Conservation (phyloP, 2,329 filamentous ascomycete genomes). For the Neofusicoccum sp. region DNA sequence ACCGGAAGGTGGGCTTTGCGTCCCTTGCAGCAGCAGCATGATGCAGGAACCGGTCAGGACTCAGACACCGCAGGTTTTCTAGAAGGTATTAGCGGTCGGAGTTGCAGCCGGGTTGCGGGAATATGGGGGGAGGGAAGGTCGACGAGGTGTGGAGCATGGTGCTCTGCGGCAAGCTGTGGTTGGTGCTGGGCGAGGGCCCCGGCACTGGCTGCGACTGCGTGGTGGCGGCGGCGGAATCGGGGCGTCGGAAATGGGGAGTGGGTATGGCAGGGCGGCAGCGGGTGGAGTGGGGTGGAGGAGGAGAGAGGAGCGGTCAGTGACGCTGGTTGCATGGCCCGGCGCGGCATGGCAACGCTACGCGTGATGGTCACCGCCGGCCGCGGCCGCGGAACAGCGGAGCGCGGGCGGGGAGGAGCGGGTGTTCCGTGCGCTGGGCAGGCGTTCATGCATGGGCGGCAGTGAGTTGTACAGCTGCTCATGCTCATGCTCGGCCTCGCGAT, state of each 20-base stretch:
- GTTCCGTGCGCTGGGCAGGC: constrained; percentile 3
- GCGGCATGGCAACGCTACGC: neutral
- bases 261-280: neutral
- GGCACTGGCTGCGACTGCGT: no score
- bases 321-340: neutral
- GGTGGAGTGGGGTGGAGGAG: constrained; percentile 1
- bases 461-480: neutral
- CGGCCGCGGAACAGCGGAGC: constrained; percentile 11
- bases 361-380: neutral
- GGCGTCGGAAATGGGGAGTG: neutral
- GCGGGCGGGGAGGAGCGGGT: constrained; percentile 17
- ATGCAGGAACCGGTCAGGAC: no score
- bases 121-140: constrained; percentile 7
- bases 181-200: neutral
- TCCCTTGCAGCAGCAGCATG: no score
- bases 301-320: constrained; percentile 12
- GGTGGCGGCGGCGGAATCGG: neutral
- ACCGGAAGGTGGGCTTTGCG: no score
- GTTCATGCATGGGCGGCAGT: neutral
- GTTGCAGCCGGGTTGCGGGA: neutral
- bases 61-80: no score
- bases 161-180: neutral
- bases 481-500: no score
- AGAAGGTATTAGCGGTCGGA: neutral
- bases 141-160: neutral